Conservation (phyloP, 2,329 filamentous ascomycete species). For the Teratosphaeria destructans region DNA sequence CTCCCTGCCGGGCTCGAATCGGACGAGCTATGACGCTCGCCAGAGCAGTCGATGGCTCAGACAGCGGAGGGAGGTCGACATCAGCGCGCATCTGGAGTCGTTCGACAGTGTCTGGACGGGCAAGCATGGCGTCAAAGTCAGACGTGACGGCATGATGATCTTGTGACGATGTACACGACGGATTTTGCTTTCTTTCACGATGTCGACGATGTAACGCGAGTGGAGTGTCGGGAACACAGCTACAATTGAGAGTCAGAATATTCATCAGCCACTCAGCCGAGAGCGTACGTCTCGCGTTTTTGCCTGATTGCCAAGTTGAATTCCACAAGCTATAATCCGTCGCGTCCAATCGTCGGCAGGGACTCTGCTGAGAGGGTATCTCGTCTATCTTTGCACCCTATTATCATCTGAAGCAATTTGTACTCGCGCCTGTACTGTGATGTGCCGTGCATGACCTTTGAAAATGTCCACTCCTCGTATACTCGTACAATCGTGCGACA, state of each 20-base stretch:
- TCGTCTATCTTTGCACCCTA: background rate
- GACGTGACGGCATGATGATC: conserved; percentile 13
- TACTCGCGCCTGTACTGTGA: background rate
- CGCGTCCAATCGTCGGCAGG: background rate
- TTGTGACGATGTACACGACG: background rate
- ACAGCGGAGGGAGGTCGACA: conserved; percentile 10
- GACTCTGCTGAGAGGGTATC: background rate
- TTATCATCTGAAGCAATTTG: background rate
- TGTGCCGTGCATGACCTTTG: background rate
- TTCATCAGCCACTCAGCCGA: background rate
- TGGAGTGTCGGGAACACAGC: background rate
- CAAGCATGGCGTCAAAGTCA: conserved; percentile 8
- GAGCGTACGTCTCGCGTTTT: background rate
- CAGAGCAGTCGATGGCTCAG: background rate
- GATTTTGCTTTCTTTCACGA: background rate
- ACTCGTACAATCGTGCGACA: background rate
- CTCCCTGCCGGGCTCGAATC: conserved; percentile 2
- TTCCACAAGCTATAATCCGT: background rate
- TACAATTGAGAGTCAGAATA: background rate
- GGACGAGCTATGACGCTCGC: conserved; percentile 7
- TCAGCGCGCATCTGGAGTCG: conserved; percentile 9
- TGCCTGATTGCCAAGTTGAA: background rate
- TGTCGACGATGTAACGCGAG: background rate
- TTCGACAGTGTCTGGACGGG: conserved; percentile 16
- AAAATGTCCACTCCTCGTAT: background rate